Percentiles rank a stretch among this genome's conserved stretches.
These are phyloP conservation scores for Trichoderma sp. DNA, from an alignment of 2,329 filamentous ascomycete genomes.

Conservation along the genomic window DNA sequence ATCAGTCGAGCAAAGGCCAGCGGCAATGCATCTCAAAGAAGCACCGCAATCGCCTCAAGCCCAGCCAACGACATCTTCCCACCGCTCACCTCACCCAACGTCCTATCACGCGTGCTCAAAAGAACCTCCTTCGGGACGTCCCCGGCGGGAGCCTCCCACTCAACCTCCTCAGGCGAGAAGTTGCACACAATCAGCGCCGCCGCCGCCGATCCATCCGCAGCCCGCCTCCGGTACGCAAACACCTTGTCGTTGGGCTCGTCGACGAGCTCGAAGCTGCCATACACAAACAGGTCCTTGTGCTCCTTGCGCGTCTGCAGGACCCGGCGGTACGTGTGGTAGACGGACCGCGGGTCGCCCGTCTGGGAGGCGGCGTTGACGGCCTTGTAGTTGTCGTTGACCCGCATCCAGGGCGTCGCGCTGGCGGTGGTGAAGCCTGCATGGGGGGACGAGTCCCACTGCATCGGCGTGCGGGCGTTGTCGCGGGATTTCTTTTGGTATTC, in stretches of 20 bases:
- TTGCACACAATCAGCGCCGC: constrained; percentile 45
- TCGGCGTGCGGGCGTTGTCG: constrained; percentile 71
- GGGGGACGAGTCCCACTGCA: constrained; percentile 66
- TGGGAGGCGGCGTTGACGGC: constrained; percentile 65
- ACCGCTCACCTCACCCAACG: constrained; percentile 35
- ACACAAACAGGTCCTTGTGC: constrained; percentile 65
- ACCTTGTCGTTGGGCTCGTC: constrained; percentile 43
- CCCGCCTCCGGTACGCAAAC: constrained; percentile 45
- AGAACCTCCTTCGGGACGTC: constrained; percentile 40
- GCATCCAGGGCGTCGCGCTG: constrained; percentile 66
- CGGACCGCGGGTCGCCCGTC: constrained; percentile 49
- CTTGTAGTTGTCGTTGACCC: constrained; percentile 63
- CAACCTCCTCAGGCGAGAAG: constrained; percentile 41
- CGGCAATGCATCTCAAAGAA: constrained; percentile 32
- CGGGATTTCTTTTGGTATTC: constrained; percentile 62
- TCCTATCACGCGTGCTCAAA: constrained; percentile 40
- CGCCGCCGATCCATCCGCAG: constrained; percentile 36
- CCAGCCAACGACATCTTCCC: constrained; percentile 40
- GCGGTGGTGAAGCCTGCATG: constrained; percentile 67
- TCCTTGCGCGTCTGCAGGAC: constrained; percentile 63
- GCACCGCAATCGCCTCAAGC: constrained; percentile 43
- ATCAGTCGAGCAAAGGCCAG: not conserved
- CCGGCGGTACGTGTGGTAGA: constrained; percentile 63
- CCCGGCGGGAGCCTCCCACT: constrained; percentile 36
- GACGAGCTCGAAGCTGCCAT: constrained; percentile 56